Evolutionary conservation across 352 stramenopile species (phyloP), one percentile per base, ranked within the genome.

Genomic region (Globisporangium orthogonon): DNA sequence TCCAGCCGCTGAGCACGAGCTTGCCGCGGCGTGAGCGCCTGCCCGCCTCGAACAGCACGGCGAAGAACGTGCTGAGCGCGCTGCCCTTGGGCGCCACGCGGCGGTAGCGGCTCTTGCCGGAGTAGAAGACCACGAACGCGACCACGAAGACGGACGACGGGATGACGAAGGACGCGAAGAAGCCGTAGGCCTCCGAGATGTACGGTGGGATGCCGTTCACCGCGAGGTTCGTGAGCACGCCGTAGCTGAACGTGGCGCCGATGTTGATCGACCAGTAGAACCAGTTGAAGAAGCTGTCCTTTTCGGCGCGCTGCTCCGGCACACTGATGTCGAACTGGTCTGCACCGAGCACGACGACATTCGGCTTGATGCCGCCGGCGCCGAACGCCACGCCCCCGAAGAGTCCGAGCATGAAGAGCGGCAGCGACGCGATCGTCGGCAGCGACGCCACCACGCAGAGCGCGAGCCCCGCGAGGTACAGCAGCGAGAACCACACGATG

Each of bases 261-360:
- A 96, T 74, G 62, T 97, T 97, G 67, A 97, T 96, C 14, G 84
- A 73, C 86, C 86, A 96, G 70, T 97, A 97, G 69, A 97, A 97
- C 81, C 82, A 96, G 61, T 96, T 96, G 73, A 97, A 97, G 65
- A 96, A 97, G 41, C 79, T 90, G 61, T 91, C 86, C 54, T 95
- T 91, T 67, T 94, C 83, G 0, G 58, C 58, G 3, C 78, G 76
- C 66, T 95, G 80, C 7, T 67, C 68, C 0, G 80, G 82, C 31
- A 91, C 78, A 28, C 73, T 59, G 4, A 91, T 62, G 66, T 95
- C 74, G 55, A 95, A 95, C 55, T 95, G 86, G 45, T 95, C 86
- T 0, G 86, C 80, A 30, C 80, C 80, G 11, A 91, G 70, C 46
- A 89, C 78, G 9, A 89, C 78, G 23, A 91, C 80, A 45, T 88